Percentiles rank a stretch among this genome's conserved stretches.
Conservation (phyloP, 305 asterid species). For the Stenogyne calaminthoides region DNA sequence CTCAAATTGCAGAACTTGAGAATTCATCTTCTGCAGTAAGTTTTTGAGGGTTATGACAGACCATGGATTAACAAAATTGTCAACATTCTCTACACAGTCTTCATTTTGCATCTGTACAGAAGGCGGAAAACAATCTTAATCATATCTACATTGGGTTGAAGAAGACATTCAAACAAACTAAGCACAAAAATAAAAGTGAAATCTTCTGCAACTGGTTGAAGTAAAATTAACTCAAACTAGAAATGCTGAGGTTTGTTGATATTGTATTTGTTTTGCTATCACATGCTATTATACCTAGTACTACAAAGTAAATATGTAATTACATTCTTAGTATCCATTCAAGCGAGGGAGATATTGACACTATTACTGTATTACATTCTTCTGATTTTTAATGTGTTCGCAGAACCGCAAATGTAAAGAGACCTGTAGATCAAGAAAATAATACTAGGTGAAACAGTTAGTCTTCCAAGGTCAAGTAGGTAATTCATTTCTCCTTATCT, state of each 20-base stretch:
- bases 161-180: not conserved
- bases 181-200: conserved; percentile 4
- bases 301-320: not conserved
- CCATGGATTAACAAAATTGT: conserved; percentile 75
- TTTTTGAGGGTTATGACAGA: conserved; percentile 48
- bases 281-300: not conserved
- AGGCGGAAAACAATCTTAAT: conserved; percentile 29
- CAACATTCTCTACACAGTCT: conserved; percentile 43
- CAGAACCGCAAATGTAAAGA: not conserved
- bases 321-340: not conserved
- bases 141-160: conserved; percentile 19
- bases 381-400: not conserved
- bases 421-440: not conserved
- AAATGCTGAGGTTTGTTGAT: not conserved
- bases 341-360: not conserved
- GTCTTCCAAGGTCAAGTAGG: not conserved
- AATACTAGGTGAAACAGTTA: not conserved
- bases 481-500: not conserved
- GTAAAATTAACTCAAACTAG: not conserved
- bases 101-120: conserved; percentile 45
- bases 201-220: conserved; percentile 13
- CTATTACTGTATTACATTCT: not conserved
- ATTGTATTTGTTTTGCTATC: not conserved
- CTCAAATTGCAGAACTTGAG: conserved; percentile 53
- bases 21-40: conserved; percentile 48